Evolutionary conservation across 202 grass and related monocot species (phyloP).

Genomic region (Dendrocalamus latiflorus): DNA sequence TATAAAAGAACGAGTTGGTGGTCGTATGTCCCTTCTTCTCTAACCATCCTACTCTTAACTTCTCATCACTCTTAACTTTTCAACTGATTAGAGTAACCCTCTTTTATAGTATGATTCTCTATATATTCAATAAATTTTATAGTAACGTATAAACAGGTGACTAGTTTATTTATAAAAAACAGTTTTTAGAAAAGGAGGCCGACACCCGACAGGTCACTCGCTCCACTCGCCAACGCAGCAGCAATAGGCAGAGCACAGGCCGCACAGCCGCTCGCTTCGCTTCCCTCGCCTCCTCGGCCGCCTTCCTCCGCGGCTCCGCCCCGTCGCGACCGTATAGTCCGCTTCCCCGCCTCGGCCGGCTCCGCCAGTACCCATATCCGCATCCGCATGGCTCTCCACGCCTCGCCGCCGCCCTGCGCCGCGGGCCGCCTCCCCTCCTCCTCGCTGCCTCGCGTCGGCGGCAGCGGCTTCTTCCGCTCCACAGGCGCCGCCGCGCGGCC

Average conservation of each 20-base stretch:
- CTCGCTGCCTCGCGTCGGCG: not conserved
- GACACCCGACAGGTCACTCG: not conserved
- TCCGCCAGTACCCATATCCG: not conserved
- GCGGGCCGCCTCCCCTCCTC: slow-evolving; percentile 9
- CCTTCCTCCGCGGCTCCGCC: not conserved
- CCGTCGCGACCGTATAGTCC: not conserved
- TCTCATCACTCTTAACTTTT: no score
- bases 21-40: no score
- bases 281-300: not conserved
- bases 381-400: slow-evolving; percentile 37
- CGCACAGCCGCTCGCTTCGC: not conserved
- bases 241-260: no score
- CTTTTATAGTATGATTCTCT: no score
- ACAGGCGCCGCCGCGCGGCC: not conserved
- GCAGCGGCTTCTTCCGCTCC: not conserved
- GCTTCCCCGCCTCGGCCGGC: no score
- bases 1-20: no score
- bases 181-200: no score
- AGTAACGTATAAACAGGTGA: no score
- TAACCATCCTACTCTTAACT: no score
- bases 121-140: no score
- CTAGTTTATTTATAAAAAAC: no score
- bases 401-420: slow-evolving; percentile 1
- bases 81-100: no score
- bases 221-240: not conserved